Conservation (phyloP, 768 basidiomycete genomes). For the Cubamyces sp. region DNA sequence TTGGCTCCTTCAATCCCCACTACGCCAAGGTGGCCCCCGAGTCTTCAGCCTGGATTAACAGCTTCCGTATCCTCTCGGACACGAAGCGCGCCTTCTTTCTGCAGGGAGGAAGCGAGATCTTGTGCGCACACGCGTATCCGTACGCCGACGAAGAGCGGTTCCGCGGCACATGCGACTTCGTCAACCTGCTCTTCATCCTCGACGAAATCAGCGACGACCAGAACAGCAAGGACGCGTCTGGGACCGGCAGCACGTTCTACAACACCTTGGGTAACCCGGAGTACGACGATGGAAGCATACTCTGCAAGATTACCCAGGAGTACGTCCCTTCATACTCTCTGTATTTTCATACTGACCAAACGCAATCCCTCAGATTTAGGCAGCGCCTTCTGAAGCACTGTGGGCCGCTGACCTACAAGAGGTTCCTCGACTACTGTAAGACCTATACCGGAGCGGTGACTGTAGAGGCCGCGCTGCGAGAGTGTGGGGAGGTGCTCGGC, state of each 20-base stretch:
- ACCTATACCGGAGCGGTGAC: conserved; percentile 61
- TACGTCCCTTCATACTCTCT: conserved; percentile 36
- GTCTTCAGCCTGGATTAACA: conserved; percentile 65
- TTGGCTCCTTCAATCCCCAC: conserved; percentile 58
- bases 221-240: conserved; percentile 54
- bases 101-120: conserved; percentile 61
- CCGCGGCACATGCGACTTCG: conserved; percentile 64
- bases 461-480: conserved; percentile 63
- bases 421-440: conserved; percentile 56
- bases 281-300: conserved; percentile 59
- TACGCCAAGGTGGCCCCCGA: conserved; percentile 58
- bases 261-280: conserved; percentile 54
- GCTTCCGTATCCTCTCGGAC: conserved; percentile 60
- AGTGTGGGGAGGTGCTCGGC: conserved; percentile 56
- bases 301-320: conserved; percentile 66
- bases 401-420: conserved; percentile 51
- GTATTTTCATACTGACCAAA: background rate
- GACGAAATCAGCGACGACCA: conserved; percentile 75
- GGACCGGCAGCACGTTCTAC: conserved; percentile 56
- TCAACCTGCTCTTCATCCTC: conserved; percentile 66
- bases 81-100: conserved; percentile 65
- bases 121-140: conserved; percentile 62
- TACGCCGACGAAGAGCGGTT: conserved; percentile 61
- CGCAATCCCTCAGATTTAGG: conserved; percentile 49
- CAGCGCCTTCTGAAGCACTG: conserved; percentile 46